Evolutionary conservation across 805 yeast species (phyloP), one percentile per base, ranked within the genome.

Genomic region (Helenozyma rhizophorensis): DNA sequence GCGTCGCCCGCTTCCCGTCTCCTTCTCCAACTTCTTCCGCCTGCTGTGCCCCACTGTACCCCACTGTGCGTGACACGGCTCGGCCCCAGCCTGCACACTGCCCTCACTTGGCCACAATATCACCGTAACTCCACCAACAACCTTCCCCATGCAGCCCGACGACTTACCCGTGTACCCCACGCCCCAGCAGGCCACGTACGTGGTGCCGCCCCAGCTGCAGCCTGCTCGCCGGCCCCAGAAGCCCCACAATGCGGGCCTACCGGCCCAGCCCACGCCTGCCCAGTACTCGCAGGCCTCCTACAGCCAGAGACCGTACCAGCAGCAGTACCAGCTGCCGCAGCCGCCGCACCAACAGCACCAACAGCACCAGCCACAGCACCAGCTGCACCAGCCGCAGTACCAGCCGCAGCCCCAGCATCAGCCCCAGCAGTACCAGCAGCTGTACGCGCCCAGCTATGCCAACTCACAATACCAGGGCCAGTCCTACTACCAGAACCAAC

Each of bases 81-180:
- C n/a, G n/a, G n/a, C n/a, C n/a, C n/a, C n/a, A n/a, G n/a, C n/a
- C n/a, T n/a, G n/a, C n/a, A n/a, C n/a, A n/a, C n/a, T n/a, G n/a
- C n/a, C n/a, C n/a, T n/a, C n/a, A n/a, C n/a, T n/a, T n/a, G n/a
- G n/a, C n/a, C n/a, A n/a, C n/a, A n/a, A n/a, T n/a, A n/a, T n/a
- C n/a, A n/a, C 16, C 14, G 11, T 21, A 9, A 14, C 28, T 12
- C 26, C 25, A 14, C 21, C 23, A 9, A 19, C 22, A 13, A n/a
- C n/a, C n/a, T n/a, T n/a, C 8, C 19, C 19, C 25, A 46, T 46
- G 50, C 34, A 34, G 27, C 33, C 50, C 12, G 45, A 67, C 53
- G 72, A 67, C 23, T 52, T 67, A 43, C 73, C 73, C 14, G 47
- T 56, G 48, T 65, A 63, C 44, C 73, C 72, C 5, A 67, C 73